A percentile compares a stretch with the other conserved stretches of the same genome.
Conservation (phyloP, 2,329 filamentous ascomycete species). For the Sporothrix dimorphospora region DNA sequence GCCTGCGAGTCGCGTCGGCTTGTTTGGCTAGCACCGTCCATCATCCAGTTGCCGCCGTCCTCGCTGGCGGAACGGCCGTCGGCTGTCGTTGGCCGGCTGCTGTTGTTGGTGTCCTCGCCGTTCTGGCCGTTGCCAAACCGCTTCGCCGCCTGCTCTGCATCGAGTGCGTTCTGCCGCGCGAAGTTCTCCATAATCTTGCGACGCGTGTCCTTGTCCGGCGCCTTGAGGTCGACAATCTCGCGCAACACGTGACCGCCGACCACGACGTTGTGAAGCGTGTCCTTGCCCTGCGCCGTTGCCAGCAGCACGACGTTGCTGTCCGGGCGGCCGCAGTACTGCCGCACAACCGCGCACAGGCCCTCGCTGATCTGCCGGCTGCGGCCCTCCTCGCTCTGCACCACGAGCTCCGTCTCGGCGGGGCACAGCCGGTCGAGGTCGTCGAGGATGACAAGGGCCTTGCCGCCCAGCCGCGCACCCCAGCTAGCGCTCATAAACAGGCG, state of each 20-base stretch:
- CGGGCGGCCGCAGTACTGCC: constrained; percentile 74
- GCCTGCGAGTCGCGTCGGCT: constrained; percentile 45
- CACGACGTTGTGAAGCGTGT: constrained; percentile 86
- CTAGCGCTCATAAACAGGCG: constrained; percentile 85
- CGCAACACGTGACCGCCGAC: constrained; percentile 90
- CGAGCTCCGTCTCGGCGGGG: constrained; percentile 89
- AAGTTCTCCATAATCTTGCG: constrained; percentile 82
- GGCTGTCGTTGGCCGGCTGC: constrained; percentile 61
- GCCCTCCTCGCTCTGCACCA: constrained; percentile 91
- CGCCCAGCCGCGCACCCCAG: constrained; percentile 88
- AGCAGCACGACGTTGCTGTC: constrained; percentile 83
- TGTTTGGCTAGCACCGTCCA: constrained; percentile 68
- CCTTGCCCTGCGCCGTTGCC: constrained; percentile 90
- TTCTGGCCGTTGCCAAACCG: constrained; percentile 37
- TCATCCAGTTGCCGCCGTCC: constrained; percentile 72
- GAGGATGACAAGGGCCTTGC: constrained; percentile 80
- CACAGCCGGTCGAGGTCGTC: constrained; percentile 94
- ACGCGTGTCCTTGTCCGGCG: constrained; percentile 88
- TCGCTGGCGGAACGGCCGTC: constrained; percentile 54
- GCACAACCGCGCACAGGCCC: constrained; percentile 77
- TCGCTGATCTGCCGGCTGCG: constrained; percentile 92
- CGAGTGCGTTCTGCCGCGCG: constrained; percentile 58
- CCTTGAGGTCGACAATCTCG: constrained; percentile 86
- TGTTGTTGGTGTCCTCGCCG: constrained; percentile 8
- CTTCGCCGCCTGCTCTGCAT: constrained; percentile 41